Evolutionary conservation across 192 early-diverging fungal species (phyloP).

Genomic region (Coemansia sp.): DNA sequence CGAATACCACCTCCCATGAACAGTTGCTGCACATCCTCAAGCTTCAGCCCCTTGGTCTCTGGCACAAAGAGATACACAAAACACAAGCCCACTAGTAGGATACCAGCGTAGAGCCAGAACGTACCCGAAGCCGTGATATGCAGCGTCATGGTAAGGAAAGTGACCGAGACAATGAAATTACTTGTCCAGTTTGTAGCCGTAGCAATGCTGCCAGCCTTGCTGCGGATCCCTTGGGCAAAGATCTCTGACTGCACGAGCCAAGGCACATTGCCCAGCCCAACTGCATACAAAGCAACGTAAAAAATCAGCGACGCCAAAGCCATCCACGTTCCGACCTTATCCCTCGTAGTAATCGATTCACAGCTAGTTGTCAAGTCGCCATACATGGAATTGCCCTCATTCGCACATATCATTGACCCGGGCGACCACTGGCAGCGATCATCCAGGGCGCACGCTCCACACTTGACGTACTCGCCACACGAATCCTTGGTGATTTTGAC

Average conservation of each 20-base stretch:
- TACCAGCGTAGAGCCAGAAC: conserved; percentile 55
- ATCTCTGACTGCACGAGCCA: conserved; percentile 55
- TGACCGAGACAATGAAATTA: conserved; percentile 51
- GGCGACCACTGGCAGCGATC: conserved; percentile 45
- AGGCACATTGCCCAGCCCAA: conserved; percentile 50
- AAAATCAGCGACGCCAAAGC: conserved; percentile 51
- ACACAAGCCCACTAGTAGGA: conserved; percentile 26
- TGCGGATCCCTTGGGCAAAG: conserved; percentile 50
- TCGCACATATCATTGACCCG: conserved; percentile 22
- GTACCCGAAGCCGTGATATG: conserved; percentile 53
- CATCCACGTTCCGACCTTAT: conserved; percentile 46
- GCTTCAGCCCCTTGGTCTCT: conserved; percentile 52
- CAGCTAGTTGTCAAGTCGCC: conserved; percentile 36
- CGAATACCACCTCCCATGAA: conserved; percentile 16
- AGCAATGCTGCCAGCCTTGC: conserved; percentile 49
- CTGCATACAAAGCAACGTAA: conserved; percentile 50
- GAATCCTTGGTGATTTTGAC: conserved; percentile 50
- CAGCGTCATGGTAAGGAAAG: conserved; percentile 50
- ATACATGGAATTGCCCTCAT: conserved; percentile 10
- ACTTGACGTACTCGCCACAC: conserved; percentile 39
- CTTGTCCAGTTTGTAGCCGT: conserved; percentile 51
- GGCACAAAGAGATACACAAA: conserved; percentile 45
- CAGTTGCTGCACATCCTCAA: conserved; percentile 50
- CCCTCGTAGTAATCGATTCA: conserved; percentile 23
- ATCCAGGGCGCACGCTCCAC: conserved; percentile 42